These are phyloP conservation scores for Ganoderma lingzhi DNA, from an alignment of 1,284 basidiomycete genomes.

Conservation along the genomic window DNA sequence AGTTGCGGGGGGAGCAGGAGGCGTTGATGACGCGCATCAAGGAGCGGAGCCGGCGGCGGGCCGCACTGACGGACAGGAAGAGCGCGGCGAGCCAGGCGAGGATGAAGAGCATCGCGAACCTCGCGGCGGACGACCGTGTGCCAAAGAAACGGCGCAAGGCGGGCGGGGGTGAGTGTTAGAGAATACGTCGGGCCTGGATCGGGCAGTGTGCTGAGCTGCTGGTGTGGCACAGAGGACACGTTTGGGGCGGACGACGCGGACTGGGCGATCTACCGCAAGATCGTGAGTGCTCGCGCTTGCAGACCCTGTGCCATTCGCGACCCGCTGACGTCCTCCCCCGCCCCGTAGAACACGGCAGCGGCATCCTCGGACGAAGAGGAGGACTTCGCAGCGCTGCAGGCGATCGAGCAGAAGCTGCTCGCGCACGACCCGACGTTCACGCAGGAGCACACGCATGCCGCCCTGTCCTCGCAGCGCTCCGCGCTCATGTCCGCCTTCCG, in stretches of 20 bases:
- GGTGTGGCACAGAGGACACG: constrained; percentile 76
- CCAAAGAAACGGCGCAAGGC: constrained; percentile 84
- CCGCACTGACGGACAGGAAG: constrained; percentile 89
- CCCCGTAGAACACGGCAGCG: constrained; percentile 75
- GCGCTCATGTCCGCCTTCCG: constrained; percentile 88
- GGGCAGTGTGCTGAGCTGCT: constrained; percentile 7
- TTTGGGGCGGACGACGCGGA: constrained; percentile 97
- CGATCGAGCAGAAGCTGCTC: constrained; percentile 86
- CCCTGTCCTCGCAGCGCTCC: constrained; percentile 79
- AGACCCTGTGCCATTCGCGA: too few relatives aligned
- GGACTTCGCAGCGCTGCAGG: constrained; percentile 76
- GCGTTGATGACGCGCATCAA: constrained; percentile 86
- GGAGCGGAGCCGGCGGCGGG: constrained; percentile 83
- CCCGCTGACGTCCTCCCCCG: not conserved
- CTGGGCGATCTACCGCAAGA: constrained; percentile 98
- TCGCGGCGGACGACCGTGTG: constrained; percentile 86
- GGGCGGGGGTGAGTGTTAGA: constrained; percentile 65
- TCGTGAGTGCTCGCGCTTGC: constrained; percentile 57
- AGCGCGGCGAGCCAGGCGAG: constrained; percentile 94
- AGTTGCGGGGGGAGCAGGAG: constrained; percentile 81
- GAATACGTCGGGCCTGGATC: not conserved
- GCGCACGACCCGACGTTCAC: constrained; percentile 88
- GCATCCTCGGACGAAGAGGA: constrained; percentile 98
- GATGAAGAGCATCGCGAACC: constrained; percentile 96
- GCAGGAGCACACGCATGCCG: constrained; percentile 82